phyloP scores from a whole-genome alignment of 2,329 filamentous ascomycete genomes.

The Paecilomyces sp. region DNA sequence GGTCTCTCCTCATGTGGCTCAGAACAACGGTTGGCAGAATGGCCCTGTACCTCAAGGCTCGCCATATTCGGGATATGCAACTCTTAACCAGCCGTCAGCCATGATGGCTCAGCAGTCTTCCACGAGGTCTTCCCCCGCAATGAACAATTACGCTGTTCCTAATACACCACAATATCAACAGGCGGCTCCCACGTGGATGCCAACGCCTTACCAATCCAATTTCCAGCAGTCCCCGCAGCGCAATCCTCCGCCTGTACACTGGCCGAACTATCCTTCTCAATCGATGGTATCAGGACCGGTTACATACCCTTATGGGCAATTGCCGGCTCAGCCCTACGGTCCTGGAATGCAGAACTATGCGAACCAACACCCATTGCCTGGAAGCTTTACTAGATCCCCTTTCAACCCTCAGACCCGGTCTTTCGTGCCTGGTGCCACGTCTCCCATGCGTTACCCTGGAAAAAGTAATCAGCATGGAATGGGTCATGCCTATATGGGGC shows the following conservation, averaged over 20 bases:
- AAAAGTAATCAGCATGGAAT: conserved; percentile 21
- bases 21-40: conserved; percentile 29
- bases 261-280: conserved; percentile 30
- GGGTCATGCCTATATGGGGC: conserved; percentile 17
- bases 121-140: conserved; percentile 28
- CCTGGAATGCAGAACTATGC: conserved; percentile 64
- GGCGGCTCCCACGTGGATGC: conserved; percentile 22
- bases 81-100: conserved; percentile 30
- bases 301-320: conserved; percentile 72
- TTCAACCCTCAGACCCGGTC: conserved; percentile 95
- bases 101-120: conserved; percentile 30
- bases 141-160: conserved; percentile 30
- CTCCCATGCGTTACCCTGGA: conserved; percentile 24
- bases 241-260: conserved; percentile 32
- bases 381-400: conserved; percentile 73
- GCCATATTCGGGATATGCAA: conserved; percentile 29
- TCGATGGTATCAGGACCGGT: conserved; percentile 28
- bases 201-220: conserved; percentile 23
- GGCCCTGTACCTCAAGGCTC: conserved; percentile 26
- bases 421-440: conserved; percentile 63
- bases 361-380: conserved; percentile 74
- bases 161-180: conserved; percentile 25
- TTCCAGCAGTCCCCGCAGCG: conserved; percentile 29
- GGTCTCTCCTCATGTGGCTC: conserved; percentile 26
- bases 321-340: conserved; percentile 53